These are phyloP conservation scores for Dactylellina leptospora DNA, from an alignment of 2,329 filamentous ascomycete genomes.

Conservation along the genomic window DNA sequence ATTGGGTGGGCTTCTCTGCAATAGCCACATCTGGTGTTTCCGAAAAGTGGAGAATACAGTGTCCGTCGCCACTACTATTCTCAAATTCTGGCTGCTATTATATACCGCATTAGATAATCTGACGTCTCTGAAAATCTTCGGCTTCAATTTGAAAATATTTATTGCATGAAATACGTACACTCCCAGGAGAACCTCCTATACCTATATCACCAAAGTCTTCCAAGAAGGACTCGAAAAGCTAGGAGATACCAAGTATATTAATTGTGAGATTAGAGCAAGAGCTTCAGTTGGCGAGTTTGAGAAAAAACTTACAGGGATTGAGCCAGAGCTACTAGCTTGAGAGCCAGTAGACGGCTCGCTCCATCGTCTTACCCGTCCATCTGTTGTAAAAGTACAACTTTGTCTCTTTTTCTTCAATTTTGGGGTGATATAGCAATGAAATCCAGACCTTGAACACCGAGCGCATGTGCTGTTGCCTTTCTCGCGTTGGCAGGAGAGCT, in stretches of 20 bases:
- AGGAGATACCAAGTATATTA: neutral
- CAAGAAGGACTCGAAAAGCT: neutral
- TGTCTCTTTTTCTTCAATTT: conserved; percentile 4
- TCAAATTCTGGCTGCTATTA: too few species aligned
- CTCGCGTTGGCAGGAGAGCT: conserved; percentile 15
- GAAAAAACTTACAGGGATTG: neutral
- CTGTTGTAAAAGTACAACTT: neutral
- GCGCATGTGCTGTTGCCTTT: neutral
- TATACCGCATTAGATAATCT: too few species aligned
- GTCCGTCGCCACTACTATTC: too few species aligned
- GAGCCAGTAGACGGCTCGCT: neutral
- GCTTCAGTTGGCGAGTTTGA: neutral
- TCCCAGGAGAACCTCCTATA: too few species aligned
- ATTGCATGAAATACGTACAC: too few species aligned
- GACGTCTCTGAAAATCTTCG: too few species aligned
- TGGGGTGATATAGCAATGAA: conserved; percentile 5
- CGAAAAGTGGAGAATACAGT: too few species aligned
- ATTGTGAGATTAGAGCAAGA: neutral
- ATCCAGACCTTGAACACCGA: conserved; percentile 5
- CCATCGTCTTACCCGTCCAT: neutral
- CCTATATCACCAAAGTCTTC: too few species aligned
- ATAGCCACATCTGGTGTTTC: too few species aligned
- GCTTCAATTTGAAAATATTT: too few species aligned
- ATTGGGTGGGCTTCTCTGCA: too few species aligned
- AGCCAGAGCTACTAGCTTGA: neutral